A percentile compares a stretch with the other conserved stretches of the same genome.
phyloP scores from a whole-genome alignment of 1,284 basidiomycete species.

The Cutaneotrichosporon arboriforme region DNA sequence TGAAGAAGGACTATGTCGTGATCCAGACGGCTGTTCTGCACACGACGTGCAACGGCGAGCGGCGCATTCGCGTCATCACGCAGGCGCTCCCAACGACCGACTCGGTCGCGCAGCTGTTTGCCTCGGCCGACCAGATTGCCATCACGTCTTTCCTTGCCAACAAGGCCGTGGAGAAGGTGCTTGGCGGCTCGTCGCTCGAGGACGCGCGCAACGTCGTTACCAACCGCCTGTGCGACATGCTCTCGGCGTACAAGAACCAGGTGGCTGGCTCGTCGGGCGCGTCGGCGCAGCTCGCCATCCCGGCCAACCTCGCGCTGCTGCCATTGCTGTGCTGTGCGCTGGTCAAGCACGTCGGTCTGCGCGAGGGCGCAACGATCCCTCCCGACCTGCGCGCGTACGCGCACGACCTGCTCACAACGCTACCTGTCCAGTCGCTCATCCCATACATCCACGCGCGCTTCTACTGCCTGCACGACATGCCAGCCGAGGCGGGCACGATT shows the following conservation, averaged over 20 bases:
- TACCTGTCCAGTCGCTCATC: constrained; percentile 84
- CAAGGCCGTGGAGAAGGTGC: constrained; percentile 91
- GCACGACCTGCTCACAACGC: constrained; percentile 81
- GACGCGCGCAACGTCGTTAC: constrained; percentile 87
- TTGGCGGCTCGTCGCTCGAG: constrained; percentile 72
- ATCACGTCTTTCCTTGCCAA: constrained; percentile 85
- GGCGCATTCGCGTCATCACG: constrained; percentile 92
- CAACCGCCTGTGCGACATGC: constrained; percentile 84
- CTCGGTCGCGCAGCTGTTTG: constrained; percentile 88
- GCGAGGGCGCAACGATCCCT: constrained; percentile 93
- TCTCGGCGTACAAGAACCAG: constrained; percentile 89
- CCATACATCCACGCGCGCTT: constrained; percentile 93
- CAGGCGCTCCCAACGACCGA: constrained; percentile 87
- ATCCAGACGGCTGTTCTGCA: constrained; percentile 95
- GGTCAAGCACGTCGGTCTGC: constrained; percentile 90
- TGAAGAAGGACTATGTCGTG: constrained; percentile 88
- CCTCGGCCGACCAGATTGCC: constrained; percentile 89
- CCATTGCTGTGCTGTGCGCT: constrained; percentile 84
- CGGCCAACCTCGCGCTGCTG: constrained; percentile 89
- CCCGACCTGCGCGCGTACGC: constrained; percentile 94
- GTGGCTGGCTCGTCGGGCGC: constrained; percentile 92
- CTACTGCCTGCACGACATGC: constrained; percentile 96
- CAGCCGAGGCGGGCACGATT: constrained; percentile 43
- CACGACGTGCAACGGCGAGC: constrained; percentile 91
- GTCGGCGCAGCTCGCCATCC: constrained; percentile 85